phyloP scores from a whole-genome alignment of 805 yeast species.

The Yarrowia phangngaensis region DNA sequence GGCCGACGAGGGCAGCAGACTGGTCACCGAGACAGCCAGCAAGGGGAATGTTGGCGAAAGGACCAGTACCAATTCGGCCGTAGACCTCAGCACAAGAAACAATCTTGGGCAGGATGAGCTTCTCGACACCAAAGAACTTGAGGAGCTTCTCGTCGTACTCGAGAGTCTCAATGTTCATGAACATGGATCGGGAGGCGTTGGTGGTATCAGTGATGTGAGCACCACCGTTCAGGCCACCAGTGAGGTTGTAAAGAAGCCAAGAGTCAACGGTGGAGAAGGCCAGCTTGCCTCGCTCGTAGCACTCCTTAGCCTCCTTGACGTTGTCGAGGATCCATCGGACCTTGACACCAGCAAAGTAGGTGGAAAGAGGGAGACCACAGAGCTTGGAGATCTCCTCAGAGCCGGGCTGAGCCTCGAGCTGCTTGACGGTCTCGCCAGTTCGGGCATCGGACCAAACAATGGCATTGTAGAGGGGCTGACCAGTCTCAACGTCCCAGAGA shows the following conservation, averaged over 20 bases:
- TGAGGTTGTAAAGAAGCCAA: constrained; percentile 84
- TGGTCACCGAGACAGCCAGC: constrained; percentile 94
- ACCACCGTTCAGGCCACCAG: constrained; percentile 52
- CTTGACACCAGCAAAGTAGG: constrained; percentile 89
- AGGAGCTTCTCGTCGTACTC: constrained; percentile 74
- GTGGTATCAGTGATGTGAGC: constrained; percentile 80
- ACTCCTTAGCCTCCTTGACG: constrained; percentile 58
- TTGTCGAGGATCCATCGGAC: constrained; percentile 86
- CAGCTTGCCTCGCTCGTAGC: constrained; percentile 70
- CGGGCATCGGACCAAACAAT: constrained; percentile 96
- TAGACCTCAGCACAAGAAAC: constrained; percentile 73
- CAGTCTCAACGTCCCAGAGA: constrained; percentile 76
- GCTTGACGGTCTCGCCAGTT: constrained; percentile 66
- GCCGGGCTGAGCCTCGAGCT: constrained; percentile 53
- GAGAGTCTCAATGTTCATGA: constrained; percentile 73
- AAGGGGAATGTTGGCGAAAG: constrained; percentile 64
- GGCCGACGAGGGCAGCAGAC: constrained; percentile 89
- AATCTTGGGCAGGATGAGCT: constrained; percentile 69
- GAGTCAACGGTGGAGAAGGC: constrained; percentile 94
- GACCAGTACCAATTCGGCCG: constrained; percentile 56
- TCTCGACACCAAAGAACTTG: constrained; percentile 75
- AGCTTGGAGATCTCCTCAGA: constrained; percentile 57
- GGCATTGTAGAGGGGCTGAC: constrained; percentile 78
- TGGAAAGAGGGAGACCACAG: constrained; percentile 83
- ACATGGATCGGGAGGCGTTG: constrained; percentile 86